These are phyloP conservation scores for Coemansia sp. DNA, from an alignment of 192 early-diverging fungal species.

Conservation along the genomic window DNA sequence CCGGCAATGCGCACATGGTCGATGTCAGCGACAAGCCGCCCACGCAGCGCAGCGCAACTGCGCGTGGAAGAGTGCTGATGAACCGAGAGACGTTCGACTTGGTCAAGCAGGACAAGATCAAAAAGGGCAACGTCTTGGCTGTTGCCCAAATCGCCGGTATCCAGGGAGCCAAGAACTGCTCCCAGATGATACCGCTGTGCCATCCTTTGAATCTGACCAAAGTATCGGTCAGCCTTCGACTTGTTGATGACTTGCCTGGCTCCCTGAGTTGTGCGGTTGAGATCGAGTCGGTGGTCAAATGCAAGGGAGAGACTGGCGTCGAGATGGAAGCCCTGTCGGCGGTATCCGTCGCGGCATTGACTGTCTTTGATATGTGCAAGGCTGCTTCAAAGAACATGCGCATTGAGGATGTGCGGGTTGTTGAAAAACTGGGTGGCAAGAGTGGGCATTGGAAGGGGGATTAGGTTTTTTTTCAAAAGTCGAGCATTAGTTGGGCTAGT, in stretches of 20 bases:
- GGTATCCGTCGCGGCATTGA: constrained; percentile 74
- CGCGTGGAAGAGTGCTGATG: constrained; percentile 70
- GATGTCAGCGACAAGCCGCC: constrained; percentile 70
- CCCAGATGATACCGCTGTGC: constrained; percentile 81
- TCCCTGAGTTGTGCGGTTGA: constrained; percentile 55
- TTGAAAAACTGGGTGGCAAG: constrained; percentile 83
- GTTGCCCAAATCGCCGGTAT: constrained; percentile 90
- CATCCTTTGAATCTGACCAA: constrained; percentile 75
- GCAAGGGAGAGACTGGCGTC: constrained; percentile 83
- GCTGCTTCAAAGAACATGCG: constrained; percentile 80
- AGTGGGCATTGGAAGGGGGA: constrained; percentile 57
- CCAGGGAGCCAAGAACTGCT: constrained; percentile 84
- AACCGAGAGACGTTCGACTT: constrained; percentile 63
- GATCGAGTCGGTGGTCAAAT: constrained; percentile 67
- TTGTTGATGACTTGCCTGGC: constrained; percentile 30
- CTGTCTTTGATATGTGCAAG: constrained; percentile 97
- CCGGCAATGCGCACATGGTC: constrained; percentile 85
- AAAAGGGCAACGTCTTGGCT: constrained; percentile 87
- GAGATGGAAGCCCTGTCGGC: constrained; percentile 87
- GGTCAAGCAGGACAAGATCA: constrained; percentile 61
- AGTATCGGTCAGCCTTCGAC: constrained; percentile 64
- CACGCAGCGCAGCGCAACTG: constrained; percentile 72
- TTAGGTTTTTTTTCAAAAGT: constrained; percentile 23
- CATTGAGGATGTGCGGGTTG: constrained; percentile 71
- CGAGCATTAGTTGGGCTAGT: constrained; percentile 49